Conservation (phyloP, 805 yeast genomes). For the Hanseniaspora thailandica region DNA sequence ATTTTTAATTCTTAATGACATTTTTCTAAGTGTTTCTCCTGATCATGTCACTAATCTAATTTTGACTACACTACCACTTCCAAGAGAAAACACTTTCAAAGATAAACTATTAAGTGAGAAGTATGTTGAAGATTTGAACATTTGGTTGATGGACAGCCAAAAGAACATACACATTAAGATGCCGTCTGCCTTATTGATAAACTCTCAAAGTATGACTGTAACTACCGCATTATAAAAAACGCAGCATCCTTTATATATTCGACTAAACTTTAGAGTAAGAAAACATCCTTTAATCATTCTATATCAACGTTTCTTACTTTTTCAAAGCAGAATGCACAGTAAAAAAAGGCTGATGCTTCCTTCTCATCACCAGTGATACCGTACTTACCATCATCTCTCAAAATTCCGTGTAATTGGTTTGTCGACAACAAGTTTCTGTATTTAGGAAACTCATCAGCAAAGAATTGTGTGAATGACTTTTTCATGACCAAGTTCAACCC, state of each 20-base stretch:
- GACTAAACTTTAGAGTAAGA: no score
- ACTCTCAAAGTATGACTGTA: slow-evolving; percentile 90
- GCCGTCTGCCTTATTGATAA: slow-evolving; percentile 73
- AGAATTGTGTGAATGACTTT: slow-evolving; percentile 70
- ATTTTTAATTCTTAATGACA: slow-evolving; percentile 73
- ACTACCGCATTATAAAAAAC: slow-evolving; percentile 70
- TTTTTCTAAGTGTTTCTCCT: slow-evolving; percentile 39
- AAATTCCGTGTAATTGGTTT: slow-evolving; percentile 54
- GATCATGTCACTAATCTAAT: slow-evolving; percentile 49
- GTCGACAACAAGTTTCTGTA: slow-evolving; percentile 50
- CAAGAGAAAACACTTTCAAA: slow-evolving; percentile 68
- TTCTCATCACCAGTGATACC: slow-evolving; percentile 85
- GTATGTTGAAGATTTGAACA: slow-evolving; percentile 61
- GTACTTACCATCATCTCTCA: slow-evolving; percentile 63
- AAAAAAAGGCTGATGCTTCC: slow-evolving; percentile 78
- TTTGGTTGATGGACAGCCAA: slow-evolving; percentile 56
- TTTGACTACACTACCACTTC: slow-evolving; percentile 84
- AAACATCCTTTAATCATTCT: background rate
- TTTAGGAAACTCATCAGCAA: slow-evolving; percentile 63
- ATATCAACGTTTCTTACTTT: slow-evolving; percentile 33
- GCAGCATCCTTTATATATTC: background rate
- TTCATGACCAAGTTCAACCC: slow-evolving; percentile 61
- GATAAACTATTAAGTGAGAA: slow-evolving; percentile 57
- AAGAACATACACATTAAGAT: slow-evolving; percentile 24
- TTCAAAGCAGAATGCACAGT: slow-evolving; percentile 72